Base-by-base conservation (phyloP, 2,329 filamentous ascomycete genomes). In the Cercospora sojina region DNA sequence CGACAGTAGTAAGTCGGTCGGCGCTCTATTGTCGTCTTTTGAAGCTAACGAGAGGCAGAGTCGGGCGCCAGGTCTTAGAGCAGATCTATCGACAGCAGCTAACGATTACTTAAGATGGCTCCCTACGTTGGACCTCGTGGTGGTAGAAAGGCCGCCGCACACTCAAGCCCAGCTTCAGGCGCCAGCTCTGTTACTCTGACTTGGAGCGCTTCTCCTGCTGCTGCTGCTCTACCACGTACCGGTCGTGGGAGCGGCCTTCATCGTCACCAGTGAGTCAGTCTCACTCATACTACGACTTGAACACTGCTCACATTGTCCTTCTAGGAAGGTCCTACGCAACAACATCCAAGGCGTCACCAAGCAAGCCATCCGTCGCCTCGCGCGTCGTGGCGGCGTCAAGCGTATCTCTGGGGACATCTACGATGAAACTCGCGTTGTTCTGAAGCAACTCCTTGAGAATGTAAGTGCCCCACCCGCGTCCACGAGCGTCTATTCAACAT, bases 261-360 rank as follows among this genome's bases (percentile, higher is more conserved):
- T 5, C 65, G 49, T 13, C 65, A 67, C 23, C 65, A 32, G 66
- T 60, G 58, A 38, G 59, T 47, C 8, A 9, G n/a, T 3, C n/a
- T 12, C 3, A 9, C 5, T 18, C n/a, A 5, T 9, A 8, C 38
- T n/a, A 18, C 1, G 38, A 41, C 25, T 35, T 10, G 41, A 59
- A 8, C 38, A 59, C 25, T 20, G 55, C 49, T 64, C 41, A 60
- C 53, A 18, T 5, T 12, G 35, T 35, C 29, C 18, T 9, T 7
- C 96, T 84, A 91, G 93, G 79, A 97, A 96, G 90, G 96, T 97
- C 86, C 87, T 97, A 81, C 91, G 92, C 83, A 93, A 97, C 90
- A 97, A 96, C 90, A 96, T 97, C 79, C 92, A 96, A 84, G 93
- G 93, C 83, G 95, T 97, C 79, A 97, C 93, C 78, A 96, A 96